Base-by-base conservation (phyloP, 495 filamentous ascomycete genomes). In the Tuber aestivum region DNA sequence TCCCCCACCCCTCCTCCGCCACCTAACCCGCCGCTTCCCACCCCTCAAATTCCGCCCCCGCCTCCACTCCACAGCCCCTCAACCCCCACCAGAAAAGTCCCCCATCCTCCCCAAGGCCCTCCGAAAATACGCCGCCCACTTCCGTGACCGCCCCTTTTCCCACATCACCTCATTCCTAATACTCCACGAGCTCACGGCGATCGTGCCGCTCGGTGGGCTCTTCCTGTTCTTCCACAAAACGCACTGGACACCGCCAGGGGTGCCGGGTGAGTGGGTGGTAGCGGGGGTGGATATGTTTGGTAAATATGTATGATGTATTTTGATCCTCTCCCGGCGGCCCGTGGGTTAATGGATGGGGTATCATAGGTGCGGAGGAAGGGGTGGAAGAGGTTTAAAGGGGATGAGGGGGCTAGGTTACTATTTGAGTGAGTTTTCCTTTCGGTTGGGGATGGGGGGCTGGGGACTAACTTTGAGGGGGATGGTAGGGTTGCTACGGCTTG, bases 101-200 rank as follows among this genome's bases (percentile, higher is more conserved):
- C 61, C 70, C 65, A 74, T 73, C 73, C 71, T 90, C 21, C 89
- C 89, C 21, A 82, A 81, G 8, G 89, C 89, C 80, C 87, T 97
- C 27, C 91, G 87, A 37, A 84, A 84, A 61, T 93, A 92, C 84
- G 90, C 92, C 50, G 84, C 84, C 23, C 89, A 89, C 27, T 87
- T 99, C 16, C 87, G 90, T 74, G 85, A 87, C 70, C 94, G 94
- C 16, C 95, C 95, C 0, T 78, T 93, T 37, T 92, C 92, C 4
- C 93, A 97, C 85, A 86, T 97, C 56, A 89, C 90, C 10, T 89
- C 95, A 4, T 99, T 99, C 83, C 85, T 99, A 16, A 85, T 97
- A 61, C 88, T 99, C 0, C 95, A 99, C 86, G 95, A 99, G 83
- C 75, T 96, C 44, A 97, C 95, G 0, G 95, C 95, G 27, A 84